phyloP scores from a whole-genome alignment of 2,329 filamentous ascomycete species.

The Penicillium sp. region DNA sequence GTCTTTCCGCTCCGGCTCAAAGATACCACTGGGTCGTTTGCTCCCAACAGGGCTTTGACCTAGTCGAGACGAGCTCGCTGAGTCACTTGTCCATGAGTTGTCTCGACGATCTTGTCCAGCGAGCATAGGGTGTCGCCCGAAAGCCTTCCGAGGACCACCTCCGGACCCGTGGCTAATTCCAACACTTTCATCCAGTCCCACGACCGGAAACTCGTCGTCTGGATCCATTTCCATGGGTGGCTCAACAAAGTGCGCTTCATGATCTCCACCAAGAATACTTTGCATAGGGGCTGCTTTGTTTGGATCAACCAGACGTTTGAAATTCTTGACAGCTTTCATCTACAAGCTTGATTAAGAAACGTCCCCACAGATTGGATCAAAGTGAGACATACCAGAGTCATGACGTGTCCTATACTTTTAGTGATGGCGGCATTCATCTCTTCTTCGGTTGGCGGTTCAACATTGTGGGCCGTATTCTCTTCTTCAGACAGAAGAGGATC shows the following conservation, averaged over 20 bases:
- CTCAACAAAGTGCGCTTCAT: conserved; percentile 55
- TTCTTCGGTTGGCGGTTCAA: conserved; percentile 83
- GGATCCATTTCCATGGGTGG: conserved; percentile 55
- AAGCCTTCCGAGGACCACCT: conserved; percentile 51
- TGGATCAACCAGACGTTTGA: conserved; percentile 71
- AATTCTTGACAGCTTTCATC: conserved; percentile 89
- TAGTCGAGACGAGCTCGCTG: conserved; percentile 14
- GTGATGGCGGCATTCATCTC: conserved; percentile 92
- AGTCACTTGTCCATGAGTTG: conserved; percentile 9
- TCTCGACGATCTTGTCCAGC: conserved; percentile 39
- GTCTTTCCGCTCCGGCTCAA: conserved; percentile 24
- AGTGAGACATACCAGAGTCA: conserved; percentile 65
- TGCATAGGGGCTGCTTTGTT: conserved; percentile 55
- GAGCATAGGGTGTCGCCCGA: conserved; percentile 52
- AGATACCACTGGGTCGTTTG: conserved; percentile 14
- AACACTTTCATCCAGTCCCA: conserved; percentile 16
- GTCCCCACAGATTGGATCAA: conserved; percentile 1
- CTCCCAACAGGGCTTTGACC: conserved; percentile 15
- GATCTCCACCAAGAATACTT: conserved; percentile 59
- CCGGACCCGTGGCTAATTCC: conserved; percentile 38
- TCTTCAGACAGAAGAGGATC: conserved; percentile 77
- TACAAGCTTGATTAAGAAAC: conserved; percentile 32
- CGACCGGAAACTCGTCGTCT: conserved; percentile 30
- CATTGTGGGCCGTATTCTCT: conserved; percentile 79
- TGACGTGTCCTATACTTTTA: conserved; percentile 78